Evolutionary conservation across 768 basidiomycete genomes (phyloP), one percentile per base, ranked within the genome.

Genomic region (Xerocomellus intermedius): DNA sequence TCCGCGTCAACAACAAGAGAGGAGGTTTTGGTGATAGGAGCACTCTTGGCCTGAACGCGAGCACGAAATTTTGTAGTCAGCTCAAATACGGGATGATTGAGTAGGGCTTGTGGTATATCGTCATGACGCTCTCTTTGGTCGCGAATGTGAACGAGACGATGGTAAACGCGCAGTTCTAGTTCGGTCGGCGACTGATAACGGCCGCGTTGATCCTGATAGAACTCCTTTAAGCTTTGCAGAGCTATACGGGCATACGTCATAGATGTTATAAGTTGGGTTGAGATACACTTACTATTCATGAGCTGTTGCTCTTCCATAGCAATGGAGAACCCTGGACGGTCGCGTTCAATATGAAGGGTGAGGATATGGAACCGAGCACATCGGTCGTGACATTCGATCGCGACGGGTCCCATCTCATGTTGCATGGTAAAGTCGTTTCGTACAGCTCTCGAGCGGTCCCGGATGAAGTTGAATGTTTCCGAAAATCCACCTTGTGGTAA

Each of bases 401-500:
- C 91, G 42, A 86, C 59, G 2, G 79, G 72, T 8, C 88, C 89
- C 35, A 84, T 86, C 55, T 86, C 82, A 57, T 89, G 89, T 68
- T 98, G 96, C 80, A 97, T 88, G 0, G 92, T 93, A 59, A 98
- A 96, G 69, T 99, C 96, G 63, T 89, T 94, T 28, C 96, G 77
- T 42, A 98, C 89, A 1, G 91, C 79, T 59, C 96, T 83, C 0
- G 93, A 90, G 21, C 96, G 86, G 73, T 99, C 96, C 22, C 95
- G 85, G 50, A 99, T 85, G 74, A 98, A 98, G 55, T 80, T 82
- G 69, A 85, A 86, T 0, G 91, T 81, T 28, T 81, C 76, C 22
- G 80, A 78, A 62, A 97, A 86, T 3, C 91, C 86, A 12, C 82
- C 82, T 22, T 78, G 74, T 8, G 80, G 79, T 32, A 97, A 76